These are phyloP conservation scores for Trichothecium roseum DNA, from an alignment of 2,329 filamentous ascomycete genomes.

Conservation along the genomic window DNA sequence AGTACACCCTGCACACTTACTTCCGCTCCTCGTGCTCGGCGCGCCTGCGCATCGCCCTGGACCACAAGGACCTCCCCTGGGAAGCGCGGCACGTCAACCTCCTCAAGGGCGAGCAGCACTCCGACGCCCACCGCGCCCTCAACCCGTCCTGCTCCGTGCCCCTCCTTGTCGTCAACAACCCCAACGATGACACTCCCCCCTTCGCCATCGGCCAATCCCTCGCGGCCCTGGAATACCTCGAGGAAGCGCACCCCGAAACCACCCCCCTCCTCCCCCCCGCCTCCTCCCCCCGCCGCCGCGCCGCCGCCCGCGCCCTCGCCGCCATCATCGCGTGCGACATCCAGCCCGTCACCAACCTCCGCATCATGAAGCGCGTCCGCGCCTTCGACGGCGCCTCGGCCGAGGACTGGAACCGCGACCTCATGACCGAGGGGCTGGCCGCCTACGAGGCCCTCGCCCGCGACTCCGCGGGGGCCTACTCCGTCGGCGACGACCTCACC, in stretches of 20 bases:
- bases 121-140: conserved; percentile 28
- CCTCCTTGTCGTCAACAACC: conserved; percentile 31
- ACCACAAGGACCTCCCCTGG: conserved; percentile 42
- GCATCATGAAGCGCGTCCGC: conserved; percentile 4
- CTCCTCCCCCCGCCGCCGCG: conserved; percentile 28
- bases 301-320: conserved; percentile 40
- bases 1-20: conserved; percentile 44
- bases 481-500: conserved; percentile 43
- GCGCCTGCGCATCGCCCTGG: conserved; percentile 48
- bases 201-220: conserved; percentile 45
- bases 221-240: conserved; percentile 52
- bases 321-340: conserved; percentile 45
- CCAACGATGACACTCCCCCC: conserved; percentile 9
- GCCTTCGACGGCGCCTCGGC: conserved; percentile 22
- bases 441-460: conserved; percentile 41
- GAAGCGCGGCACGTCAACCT: conserved; percentile 40
- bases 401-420: conserved; percentile 38
- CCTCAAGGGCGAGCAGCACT: conserved; percentile 39
- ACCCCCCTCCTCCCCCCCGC: conserved; percentile 38
- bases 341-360: conserved; percentile 41
- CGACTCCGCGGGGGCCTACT: conserved; percentile 35
- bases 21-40: conserved; percentile 54
- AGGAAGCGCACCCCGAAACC: conserved; percentile 36
- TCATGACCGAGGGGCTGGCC: conserved; percentile 40
- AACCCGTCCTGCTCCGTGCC: conserved; percentile 48